Evolutionary conservation across 2,329 filamentous ascomycete genomes (phyloP), one percentile per base, ranked within the genome.

Genomic region (Dendryphion nanum): DNA sequence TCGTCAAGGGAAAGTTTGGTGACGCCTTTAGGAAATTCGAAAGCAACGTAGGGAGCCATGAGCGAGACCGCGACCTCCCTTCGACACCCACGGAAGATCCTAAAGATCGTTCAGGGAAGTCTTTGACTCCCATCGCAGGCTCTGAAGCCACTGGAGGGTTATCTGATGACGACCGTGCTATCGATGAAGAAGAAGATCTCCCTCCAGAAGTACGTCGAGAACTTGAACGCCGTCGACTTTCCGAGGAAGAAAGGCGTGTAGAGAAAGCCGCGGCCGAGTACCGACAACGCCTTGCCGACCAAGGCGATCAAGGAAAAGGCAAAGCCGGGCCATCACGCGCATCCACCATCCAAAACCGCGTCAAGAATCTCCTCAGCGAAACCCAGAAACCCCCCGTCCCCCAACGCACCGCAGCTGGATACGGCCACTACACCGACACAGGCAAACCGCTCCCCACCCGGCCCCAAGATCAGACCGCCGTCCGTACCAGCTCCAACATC

Each of bases 11-110:
- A 17, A 89, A 85, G 51, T 96, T 97, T 62, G 89, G 90, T 1
- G 90, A 96, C 55, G 90, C 91, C 3, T 96, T 97, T 69, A 89
- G 91, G 57, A 79, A 86, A 5, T 97, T 97, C 51, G 93, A 98
- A 63, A 75, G 72, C 17, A 77, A 73, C 42, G 45, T 44, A 31
- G 38, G 53, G 42, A 14, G 41, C 44, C 43, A 45, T 20, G 57
- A 62, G 16, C 48, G 54, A 18, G 57, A 56, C 20, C 58, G 51
- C 17, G 50, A 61, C 28, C 50, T 56, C 16, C 47, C 59, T 8
- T 32, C 55, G 33, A 55, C 59, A 15, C 53, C 57, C 3, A 56
- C 49, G 14, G 54, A 61, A 29, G 48, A 46, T 10, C 33, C 48
- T 7, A 43, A 53, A 18, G 53, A 58, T 33, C 44, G 44, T 15